Evolutionary conservation across 164 flowering plant species (phyloP).

Genomic region (Protea cynaroides): DNA sequence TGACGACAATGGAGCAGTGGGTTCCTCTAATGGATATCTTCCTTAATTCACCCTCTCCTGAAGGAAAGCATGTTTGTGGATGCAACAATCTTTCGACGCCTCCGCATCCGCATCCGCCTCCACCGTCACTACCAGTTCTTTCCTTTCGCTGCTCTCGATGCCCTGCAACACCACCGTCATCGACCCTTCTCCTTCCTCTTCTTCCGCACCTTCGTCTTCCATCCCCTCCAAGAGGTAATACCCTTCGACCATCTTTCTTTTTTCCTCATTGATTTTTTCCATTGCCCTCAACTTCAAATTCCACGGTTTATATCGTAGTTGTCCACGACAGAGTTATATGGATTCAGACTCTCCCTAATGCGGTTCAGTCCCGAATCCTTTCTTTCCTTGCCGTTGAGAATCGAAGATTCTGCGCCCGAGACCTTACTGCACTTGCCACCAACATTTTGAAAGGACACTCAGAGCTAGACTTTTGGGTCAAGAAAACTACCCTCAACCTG

Average conservation of each 20-base stretch:
- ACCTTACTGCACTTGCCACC: constrained; percentile 37
- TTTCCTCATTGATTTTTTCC: neutral
- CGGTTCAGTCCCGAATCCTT: constrained; percentile 53
- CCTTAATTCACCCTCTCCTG: constrained; percentile 56
- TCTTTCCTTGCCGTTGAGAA: constrained; percentile 53
- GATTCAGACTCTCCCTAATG: constrained; percentile 56
- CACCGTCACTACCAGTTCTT: constrained; percentile 36
- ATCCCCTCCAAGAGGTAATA: constrained; percentile 24
- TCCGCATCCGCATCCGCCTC: constrained; percentile 25
- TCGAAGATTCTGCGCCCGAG: constrained; percentile 33
- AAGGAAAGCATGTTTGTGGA: constrained; percentile 59
- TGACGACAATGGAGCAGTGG: constrained; percentile 54
- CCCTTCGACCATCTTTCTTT: neutral
- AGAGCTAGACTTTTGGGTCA: constrained; percentile 66
- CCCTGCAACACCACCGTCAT: constrained; percentile 22
- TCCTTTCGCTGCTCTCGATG: constrained; percentile 52
- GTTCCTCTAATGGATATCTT: constrained; percentile 62
- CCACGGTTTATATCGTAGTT: constrained; percentile 2
- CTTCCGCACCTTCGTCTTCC: constrained; percentile 28
- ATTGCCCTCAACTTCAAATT: constrained; percentile 14
- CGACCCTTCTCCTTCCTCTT: constrained; percentile 17
- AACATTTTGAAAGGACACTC: constrained; percentile 26
- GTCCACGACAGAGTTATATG: constrained; percentile 41
- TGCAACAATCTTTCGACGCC: constrained; percentile 38
- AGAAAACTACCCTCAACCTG: constrained; percentile 59